Percentiles rank a stretch among this genome's conserved stretches.
Conservation (phyloP, 164 flowering plant species). For the Saururus chinensis region DNA sequence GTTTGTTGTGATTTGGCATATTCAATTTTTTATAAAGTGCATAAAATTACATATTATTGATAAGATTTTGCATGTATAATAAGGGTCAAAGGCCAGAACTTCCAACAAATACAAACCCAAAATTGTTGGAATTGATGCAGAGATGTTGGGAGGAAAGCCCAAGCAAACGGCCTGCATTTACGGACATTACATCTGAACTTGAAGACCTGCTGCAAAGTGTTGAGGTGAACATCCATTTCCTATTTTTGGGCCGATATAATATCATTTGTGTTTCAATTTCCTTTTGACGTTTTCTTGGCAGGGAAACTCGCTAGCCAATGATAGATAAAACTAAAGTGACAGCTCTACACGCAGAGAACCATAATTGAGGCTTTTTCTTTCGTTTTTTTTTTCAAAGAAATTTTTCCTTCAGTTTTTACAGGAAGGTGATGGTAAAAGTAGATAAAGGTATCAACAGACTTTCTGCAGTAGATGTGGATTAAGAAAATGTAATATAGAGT, state of each 20-base stretch:
- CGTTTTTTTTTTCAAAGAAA: not conserved
- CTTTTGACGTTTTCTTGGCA: not conserved
- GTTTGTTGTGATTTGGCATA: not conserved
- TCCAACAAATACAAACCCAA: conserved; percentile 61
- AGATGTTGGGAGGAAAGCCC: conserved; percentile 83
- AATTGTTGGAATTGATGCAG: conserved; percentile 59
- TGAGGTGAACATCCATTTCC: conserved; percentile 23
- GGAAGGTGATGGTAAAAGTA: not conserved
- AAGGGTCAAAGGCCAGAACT: conserved; percentile 83
- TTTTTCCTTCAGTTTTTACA: not conserved
- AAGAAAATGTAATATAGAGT: not conserved
- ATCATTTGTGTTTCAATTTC: not conserved
- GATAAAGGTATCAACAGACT: not conserved
- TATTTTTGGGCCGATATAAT: not conserved
- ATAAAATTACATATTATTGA: not conserved
- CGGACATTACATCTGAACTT: conserved; percentile 49
- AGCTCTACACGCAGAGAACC: not conserved
- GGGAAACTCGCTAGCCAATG: not conserved
- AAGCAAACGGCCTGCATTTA: conserved; percentile 55
- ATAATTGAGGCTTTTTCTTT: not conserved
- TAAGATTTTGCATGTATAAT: not conserved
- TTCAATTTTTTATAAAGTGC: not conserved
- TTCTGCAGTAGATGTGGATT: not conserved
- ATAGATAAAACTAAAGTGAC: not conserved
- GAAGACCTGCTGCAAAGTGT: conserved; percentile 38